Evolutionary conservation across 805 yeast species (phyloP).

Genomic region (Ogataea philodendri): DNA sequence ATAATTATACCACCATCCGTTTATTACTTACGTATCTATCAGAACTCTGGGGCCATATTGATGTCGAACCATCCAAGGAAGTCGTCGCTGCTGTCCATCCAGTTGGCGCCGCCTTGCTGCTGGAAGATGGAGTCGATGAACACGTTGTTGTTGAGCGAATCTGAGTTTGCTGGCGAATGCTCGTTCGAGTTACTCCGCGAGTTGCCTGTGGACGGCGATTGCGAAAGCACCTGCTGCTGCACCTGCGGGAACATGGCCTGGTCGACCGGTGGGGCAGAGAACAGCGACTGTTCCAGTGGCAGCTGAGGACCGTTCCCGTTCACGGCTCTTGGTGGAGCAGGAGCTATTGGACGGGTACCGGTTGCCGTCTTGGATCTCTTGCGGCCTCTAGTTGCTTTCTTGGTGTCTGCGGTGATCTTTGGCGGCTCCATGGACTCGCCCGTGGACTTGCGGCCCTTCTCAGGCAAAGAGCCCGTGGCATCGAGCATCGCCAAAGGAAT

Average conservation of each 20-base stretch:
- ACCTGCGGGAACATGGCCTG: conserved; percentile 5
- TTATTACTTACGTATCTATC: conserved; percentile 11
- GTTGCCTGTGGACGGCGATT: conserved; percentile 21
- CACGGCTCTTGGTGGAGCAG: conserved; percentile 29
- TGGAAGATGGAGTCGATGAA: conserved; percentile 60
- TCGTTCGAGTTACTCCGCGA: conserved; percentile 18
- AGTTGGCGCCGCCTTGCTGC: conserved; percentile 79
- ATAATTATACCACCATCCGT: conserved; percentile 1
- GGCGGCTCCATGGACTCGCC: conserved; percentile 8
- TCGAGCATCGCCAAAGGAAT: conserved; percentile 56
- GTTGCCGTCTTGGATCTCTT: conserved; percentile 25
- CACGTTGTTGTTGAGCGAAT: conserved; percentile 27
- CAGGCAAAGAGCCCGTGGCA: conserved; percentile 67
- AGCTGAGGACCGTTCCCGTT: conserved; percentile 8
- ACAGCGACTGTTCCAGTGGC: conserved; percentile 13
- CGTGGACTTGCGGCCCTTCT: conserved; percentile 5
- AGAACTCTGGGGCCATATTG: conserved; percentile 66
- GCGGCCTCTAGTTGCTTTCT: conserved; percentile 10
- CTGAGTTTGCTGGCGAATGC: conserved; percentile 28
- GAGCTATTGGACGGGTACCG: conserved; percentile 23
- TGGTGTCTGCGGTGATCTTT: conserved; percentile 6
- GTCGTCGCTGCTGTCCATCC: conserved; percentile 85
- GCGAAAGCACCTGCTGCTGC: conserved; percentile 11
- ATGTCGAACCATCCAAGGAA: conserved; percentile 92
- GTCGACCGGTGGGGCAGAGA: conserved; percentile 7